These are phyloP conservation scores for Cercospora janseana DNA, from an alignment of 2,329 filamentous ascomycete genomes.

Conservation along the genomic window DNA sequence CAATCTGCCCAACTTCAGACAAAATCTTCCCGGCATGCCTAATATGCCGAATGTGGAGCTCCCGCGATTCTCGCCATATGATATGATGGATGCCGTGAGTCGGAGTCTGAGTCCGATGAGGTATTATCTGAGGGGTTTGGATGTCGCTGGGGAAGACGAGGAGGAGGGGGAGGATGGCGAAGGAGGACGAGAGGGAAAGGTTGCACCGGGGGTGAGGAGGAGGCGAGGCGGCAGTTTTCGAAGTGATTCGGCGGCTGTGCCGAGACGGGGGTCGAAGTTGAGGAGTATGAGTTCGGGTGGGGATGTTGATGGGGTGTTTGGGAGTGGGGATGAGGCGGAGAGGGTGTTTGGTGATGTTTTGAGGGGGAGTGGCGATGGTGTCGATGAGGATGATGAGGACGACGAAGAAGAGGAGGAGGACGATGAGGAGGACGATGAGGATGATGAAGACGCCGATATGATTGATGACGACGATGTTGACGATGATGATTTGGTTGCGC, in stretches of 20 bases:
- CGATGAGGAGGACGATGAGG: constrained; percentile 10
- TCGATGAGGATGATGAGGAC: constrained; percentile 21
- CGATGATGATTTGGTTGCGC: neutral
- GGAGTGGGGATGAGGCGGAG: constrained; percentile 33
- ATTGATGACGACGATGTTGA: constrained; percentile 13
- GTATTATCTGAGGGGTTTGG: constrained; percentile 43
- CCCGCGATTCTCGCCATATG: constrained; percentile 45
- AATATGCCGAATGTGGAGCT: constrained; percentile 37
- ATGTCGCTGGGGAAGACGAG: constrained; percentile 26
- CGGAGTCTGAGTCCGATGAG: constrained; percentile 47
- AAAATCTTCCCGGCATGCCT: constrained; percentile 25
- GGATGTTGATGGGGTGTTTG: constrained; percentile 27
- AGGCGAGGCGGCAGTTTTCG: too few species aligned
- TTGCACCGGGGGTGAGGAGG: too few species aligned
- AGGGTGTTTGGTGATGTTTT: constrained; percentile 38
- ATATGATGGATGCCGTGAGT: constrained; percentile 48
- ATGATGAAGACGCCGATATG: constrained; percentile 11
- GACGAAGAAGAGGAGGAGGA: constrained; percentile 15
- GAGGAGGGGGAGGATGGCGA: too few species aligned
- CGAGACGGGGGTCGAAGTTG: constrained; percentile 20
- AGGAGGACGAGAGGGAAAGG: too few species aligned
- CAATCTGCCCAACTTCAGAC: constrained; percentile 21
- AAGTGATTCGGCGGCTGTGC: constrained; percentile 20
- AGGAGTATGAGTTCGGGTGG: constrained; percentile 12
- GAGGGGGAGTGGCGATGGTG: constrained; percentile 27